These are phyloP conservation scores for Geranium incanum DNA, from an alignment of 441 rosid genomes.

Conservation along the genomic window DNA sequence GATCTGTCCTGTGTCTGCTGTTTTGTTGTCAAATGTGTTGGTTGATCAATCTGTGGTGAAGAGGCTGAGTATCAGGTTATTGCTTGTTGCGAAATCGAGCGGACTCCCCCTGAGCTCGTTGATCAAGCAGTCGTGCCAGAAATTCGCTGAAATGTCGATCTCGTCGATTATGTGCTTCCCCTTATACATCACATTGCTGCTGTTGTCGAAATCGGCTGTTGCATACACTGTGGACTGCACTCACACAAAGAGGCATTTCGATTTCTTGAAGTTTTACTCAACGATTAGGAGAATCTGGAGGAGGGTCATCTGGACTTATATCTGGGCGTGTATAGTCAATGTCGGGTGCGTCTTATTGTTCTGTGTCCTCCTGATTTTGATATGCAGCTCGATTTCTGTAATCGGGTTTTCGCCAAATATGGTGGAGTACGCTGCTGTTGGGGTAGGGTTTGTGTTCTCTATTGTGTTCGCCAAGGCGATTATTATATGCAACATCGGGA, in stretches of 20 bases:
- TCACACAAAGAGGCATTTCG: constrained; percentile 46
- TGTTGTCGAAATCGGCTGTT: constrained; percentile 61
- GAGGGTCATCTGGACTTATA: constrained; percentile 52
- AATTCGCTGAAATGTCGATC: constrained; percentile 56
- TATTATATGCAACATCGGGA: constrained; percentile 61
- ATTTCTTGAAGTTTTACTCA: constrained; percentile 41
- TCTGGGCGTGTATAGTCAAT: constrained; percentile 56
- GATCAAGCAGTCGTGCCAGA: constrained; percentile 54
- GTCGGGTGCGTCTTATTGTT: constrained; percentile 56
- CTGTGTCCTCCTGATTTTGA: constrained; percentile 48
- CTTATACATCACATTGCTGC: constrained; percentile 45
- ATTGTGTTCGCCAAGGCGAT: constrained; percentile 69
- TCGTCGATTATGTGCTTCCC: constrained; percentile 72
- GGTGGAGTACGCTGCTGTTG: constrained; percentile 44
- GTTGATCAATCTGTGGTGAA: constrained; percentile 65
- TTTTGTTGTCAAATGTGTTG: constrained; percentile 52
- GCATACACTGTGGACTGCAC: constrained; percentile 77
- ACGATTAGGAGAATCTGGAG: constrained; percentile 53
- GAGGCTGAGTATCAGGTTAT: constrained; percentile 45
- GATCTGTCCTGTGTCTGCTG: constrained; percentile 74
- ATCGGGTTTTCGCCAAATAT: constrained; percentile 54
- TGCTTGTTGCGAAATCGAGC: constrained; percentile 59
- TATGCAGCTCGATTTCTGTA: constrained; percentile 44
- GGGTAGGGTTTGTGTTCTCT: constrained; percentile 59
- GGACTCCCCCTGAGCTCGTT: constrained; percentile 66